Evolutionary conservation across 192 early-diverging fungal species (phyloP).

Genomic region (Coemansia sp.): DNA sequence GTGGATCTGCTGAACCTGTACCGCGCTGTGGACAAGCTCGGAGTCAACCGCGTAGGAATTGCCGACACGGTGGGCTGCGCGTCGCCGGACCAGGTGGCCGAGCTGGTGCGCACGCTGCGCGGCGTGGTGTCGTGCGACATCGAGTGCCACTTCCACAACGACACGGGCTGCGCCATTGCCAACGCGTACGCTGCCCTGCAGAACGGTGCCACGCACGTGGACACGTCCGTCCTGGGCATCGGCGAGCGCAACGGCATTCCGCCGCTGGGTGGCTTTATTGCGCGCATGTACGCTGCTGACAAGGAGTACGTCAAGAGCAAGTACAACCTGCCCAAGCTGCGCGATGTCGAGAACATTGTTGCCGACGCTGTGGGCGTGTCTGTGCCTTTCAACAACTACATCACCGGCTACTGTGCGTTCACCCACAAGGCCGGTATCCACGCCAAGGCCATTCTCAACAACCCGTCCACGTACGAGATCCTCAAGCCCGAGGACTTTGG

Average conservation of each 20-base stretch:
- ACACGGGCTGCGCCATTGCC: constrained; percentile 98
- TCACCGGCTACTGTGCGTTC: constrained; percentile 98
- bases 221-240: constrained; percentile 96
- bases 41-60: constrained; percentile 97
- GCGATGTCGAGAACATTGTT: constrained; percentile 95
- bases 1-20: constrained; percentile 97
- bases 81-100: constrained; percentile 96
- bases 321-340: constrained; percentile 90
- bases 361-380: constrained; percentile 92
- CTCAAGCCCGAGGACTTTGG: constrained; percentile 98
- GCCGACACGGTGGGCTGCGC: constrained; percentile 99
- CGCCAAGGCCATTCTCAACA: constrained; percentile 99
- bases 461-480: constrained; percentile 98
- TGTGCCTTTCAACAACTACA: constrained; percentile 99
- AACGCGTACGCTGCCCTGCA: constrained; percentile 96
- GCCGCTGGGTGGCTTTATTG: constrained; percentile 89
- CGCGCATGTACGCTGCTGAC: constrained; percentile 94
- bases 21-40: constrained; percentile 95
- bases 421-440: constrained; percentile 99
- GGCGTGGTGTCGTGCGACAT: constrained; percentile 96
- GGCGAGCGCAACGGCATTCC: constrained; percentile 99
- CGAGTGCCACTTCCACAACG: constrained; percentile 99
- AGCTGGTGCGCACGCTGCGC: constrained; percentile 92
- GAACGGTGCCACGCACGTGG: constrained; percentile 97
- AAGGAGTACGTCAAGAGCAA: constrained; percentile 88